A percentile compares a stretch with the other conserved stretches of the same genome.
These are phyloP conservation scores for Puccinia horiana DNA, from an alignment of 1,284 basidiomycete genomes.

Conservation along the genomic window DNA sequence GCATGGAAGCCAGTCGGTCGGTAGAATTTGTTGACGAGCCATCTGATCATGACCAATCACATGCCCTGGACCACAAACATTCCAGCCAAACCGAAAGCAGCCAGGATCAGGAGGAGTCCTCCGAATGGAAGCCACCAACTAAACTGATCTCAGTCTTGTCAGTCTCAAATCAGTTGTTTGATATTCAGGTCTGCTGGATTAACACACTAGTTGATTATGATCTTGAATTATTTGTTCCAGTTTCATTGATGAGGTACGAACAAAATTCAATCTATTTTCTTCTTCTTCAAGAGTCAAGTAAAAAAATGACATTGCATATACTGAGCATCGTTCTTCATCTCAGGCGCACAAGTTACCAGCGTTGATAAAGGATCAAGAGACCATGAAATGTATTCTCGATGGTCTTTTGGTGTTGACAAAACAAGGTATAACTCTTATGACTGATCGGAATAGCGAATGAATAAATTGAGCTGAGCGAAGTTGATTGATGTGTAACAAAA, in stretches of 20 bases:
- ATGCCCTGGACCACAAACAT: background rate
- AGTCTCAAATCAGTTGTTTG: background rate
- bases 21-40: slow-evolving; percentile 9
- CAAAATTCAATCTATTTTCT: background rate
- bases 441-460: too few species aligned
- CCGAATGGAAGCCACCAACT: slow-evolving; percentile 35
- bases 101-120: background rate
- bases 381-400: slow-evolving; percentile 78
- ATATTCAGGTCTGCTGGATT: background rate
- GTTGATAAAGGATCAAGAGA: slow-evolving; percentile 71
- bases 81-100: background rate
- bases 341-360: slow-evolving; percentile 56
- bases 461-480: background rate
- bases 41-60: background rate
- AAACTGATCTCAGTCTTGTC: slow-evolving; percentile 44
- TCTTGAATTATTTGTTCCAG: background rate
- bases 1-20: slow-evolving; percentile 27
- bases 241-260: slow-evolving; percentile 39
- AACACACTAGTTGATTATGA: background rate
- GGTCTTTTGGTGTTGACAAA: slow-evolving; percentile 80
- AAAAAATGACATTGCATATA: background rate
- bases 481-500: too few species aligned
- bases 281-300: background rate
- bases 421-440: slow-evolving; percentile 62
- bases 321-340: background rate